A percentile compares a stretch with the other conserved stretches of the same genome.
phyloP scores from a whole-genome alignment of 331 rosid genomes.

The Rosa hybrid region DNA sequence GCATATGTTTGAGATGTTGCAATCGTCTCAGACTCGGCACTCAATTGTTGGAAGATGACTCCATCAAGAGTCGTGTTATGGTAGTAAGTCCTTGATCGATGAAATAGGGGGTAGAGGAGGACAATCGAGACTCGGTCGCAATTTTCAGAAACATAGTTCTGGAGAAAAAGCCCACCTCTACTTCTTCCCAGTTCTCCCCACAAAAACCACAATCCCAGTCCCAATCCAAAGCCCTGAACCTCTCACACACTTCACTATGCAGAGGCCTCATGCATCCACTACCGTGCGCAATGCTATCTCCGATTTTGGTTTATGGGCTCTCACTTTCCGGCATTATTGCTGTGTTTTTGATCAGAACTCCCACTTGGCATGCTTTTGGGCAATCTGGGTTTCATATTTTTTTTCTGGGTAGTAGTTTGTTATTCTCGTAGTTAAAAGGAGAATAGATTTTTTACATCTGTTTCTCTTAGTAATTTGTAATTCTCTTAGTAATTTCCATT shows the following conservation, averaged over 20 bases:
- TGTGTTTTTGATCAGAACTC: slow-evolving; percentile 87
- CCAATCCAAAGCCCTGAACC: slow-evolving; percentile 18
- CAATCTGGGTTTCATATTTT: slow-evolving; percentile 57
- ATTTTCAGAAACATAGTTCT: too few relatives aligned
- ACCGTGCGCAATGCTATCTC: slow-evolving; percentile 46
- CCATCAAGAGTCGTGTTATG: too few relatives aligned
- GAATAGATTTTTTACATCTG: too few relatives aligned
- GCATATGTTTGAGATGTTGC: too few relatives aligned
- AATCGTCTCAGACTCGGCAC: too few relatives aligned
- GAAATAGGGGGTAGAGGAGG: too few relatives aligned
- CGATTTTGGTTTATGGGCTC: slow-evolving; percentile 69
- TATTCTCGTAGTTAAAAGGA: background rate
- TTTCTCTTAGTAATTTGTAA: too few relatives aligned
- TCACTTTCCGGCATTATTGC: slow-evolving; percentile 79
- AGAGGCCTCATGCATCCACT: slow-evolving; percentile 36
- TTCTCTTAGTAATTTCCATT: too few relatives aligned
- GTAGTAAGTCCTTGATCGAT: too few relatives aligned
- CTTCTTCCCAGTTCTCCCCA: slow-evolving; percentile 15
- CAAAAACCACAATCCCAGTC: slow-evolving; percentile 11
- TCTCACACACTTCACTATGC: slow-evolving; percentile 30
- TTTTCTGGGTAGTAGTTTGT: background rate
- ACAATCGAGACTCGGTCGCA: too few relatives aligned
- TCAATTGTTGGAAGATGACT: too few relatives aligned
- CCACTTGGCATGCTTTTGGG: slow-evolving; percentile 99
- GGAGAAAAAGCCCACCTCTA: slow-evolving; percentile 14